Conservation (phyloP, 805 yeast species). For the Candida coquimbonensis region DNA sequence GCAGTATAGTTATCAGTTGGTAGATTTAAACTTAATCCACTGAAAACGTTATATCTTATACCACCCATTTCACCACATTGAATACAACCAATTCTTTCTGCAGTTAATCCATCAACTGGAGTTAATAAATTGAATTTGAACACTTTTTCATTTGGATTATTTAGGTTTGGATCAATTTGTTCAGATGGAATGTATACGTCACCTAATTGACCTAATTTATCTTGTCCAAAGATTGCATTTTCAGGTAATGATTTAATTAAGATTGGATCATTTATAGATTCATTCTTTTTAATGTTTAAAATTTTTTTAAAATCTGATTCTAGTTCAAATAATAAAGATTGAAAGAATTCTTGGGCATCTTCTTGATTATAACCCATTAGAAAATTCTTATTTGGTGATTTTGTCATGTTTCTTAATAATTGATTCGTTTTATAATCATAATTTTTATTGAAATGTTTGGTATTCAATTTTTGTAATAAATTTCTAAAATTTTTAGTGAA, state of each 20-base stretch:
- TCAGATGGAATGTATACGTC: conserved; percentile 63
- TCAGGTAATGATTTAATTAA: conserved; percentile 24
- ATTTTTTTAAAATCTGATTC: conserved; percentile 47
- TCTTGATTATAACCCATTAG: conserved; percentile 87
- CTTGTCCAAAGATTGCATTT: conserved; percentile 33
- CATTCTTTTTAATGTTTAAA: conserved; percentile 5
- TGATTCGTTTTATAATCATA: conserved; percentile 57
- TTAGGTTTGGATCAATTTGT: conserved; percentile 68
- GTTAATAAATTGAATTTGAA: conserved; percentile 58
- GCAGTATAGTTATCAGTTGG: conserved; percentile 43
- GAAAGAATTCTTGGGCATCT: conserved; percentile 96
- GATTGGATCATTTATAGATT: conserved; percentile 16
- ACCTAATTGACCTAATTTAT: conserved; percentile 52
- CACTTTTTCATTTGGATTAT: conserved; percentile 34
- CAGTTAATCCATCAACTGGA: conserved; percentile 87
- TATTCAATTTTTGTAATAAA: conserved; percentile 49
- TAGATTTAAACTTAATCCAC: conserved; percentile 66
- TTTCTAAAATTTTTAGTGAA: conserved; percentile 50
- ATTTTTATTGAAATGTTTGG: conserved; percentile 41
- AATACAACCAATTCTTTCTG: conserved; percentile 86
- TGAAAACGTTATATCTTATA: conserved; percentile 69
- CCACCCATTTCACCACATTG: conserved; percentile 94
- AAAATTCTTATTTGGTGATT: conserved; percentile 71
- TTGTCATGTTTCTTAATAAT: conserved; percentile 60
- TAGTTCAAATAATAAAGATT: conserved; percentile 58